Base-by-base conservation (phyloP, 352 stramenopile genomes). In the Pythium aquatile region DNA sequence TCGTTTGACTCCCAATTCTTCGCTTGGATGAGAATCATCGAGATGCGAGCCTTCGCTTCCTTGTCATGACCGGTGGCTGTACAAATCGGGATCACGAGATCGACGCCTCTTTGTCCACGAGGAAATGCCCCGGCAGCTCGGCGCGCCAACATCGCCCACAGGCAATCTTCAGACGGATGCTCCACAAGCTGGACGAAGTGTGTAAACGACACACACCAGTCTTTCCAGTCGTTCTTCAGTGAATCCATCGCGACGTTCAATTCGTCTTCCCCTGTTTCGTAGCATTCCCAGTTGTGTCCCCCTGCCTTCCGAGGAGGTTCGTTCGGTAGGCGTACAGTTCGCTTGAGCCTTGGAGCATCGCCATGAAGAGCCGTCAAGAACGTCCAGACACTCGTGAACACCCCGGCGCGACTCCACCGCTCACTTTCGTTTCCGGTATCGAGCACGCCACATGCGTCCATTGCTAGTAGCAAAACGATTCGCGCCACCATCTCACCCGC, bases 61-160 rank as follows among this genome's bases (percentile, higher is more conserved):
- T n/a, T n/a, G n/a, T n/a, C n/a, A n/a, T n/a, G n/a, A n/a, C n/a
- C n/a, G n/a, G n/a, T n/a, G n/a, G n/a, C n/a, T n/a, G n/a, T n/a
- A n/a, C 32, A n/a, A n/a, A 72, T 69, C 26, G 64, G 64, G 14
- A 75, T 67, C 6, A 75, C 26, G 16, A 75, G 33, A n/a, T 71
- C 51, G 5, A 54, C 53, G 6, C 39, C 46, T 0, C 57, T 46
- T 8, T 68, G 53, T 4, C 51, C 33, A 8, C 51, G 55, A 0
- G 62, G 57, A 16, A 67, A 64, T 28, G 72, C 37, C 48, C 65
- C 62, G 1, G 69, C 72, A 0, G 59, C 55, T n/a, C 64, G 62
- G 16, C 61, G 60, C 1, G 52, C 65, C 8, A 76, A 63, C 35
- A 79, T 66, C 26, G 58, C 64, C 72, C 65, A 79, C 33, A 76